phyloP scores from a whole-genome alignment of 2,329 filamentous ascomycete species.

The Phoma sp. region DNA sequence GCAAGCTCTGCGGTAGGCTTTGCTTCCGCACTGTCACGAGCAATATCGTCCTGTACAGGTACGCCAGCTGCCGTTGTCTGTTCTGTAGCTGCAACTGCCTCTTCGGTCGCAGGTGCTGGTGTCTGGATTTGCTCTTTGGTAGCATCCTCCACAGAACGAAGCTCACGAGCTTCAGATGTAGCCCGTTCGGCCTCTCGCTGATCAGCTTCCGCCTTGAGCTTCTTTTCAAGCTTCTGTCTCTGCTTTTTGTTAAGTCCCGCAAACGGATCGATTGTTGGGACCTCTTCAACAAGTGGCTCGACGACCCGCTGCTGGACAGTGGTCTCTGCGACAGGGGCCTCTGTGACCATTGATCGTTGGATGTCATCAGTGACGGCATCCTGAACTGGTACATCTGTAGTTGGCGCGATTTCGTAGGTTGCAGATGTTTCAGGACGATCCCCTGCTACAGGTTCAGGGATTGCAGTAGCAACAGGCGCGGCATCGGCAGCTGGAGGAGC shows the following conservation, averaged over 20 bases:
- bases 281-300: not conserved
- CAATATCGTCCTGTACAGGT: not conserved
- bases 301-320: too few relatives aligned
- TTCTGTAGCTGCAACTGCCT: not conserved
- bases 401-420: too few relatives aligned
- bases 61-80: not conserved
- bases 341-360: too few relatives aligned
- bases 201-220: constrained; percentile 5
- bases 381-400: too few relatives aligned
- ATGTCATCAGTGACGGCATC: too few relatives aligned
- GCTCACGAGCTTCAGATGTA: not conserved
- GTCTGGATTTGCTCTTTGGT: not conserved
- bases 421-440: too few relatives aligned
- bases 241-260: constrained; percentile 11
- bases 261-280: constrained; percentile 1
- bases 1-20: not conserved
- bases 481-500: too few relatives aligned
- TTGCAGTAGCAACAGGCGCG: too few relatives aligned
- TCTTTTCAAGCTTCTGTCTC: constrained; percentile 38
- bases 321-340: too few relatives aligned
- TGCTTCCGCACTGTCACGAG: not conserved
- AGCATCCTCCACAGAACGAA: not conserved
- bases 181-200: constrained; percentile 6
- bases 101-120: not conserved
- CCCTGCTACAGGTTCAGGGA: too few relatives aligned